Percentiles rank a stretch among this genome's conserved stretches.
These are phyloP conservation scores for Hyaloscypha bicolor DNA, from an alignment of 495 filamentous ascomycete genomes.

Conservation along the genomic window DNA sequence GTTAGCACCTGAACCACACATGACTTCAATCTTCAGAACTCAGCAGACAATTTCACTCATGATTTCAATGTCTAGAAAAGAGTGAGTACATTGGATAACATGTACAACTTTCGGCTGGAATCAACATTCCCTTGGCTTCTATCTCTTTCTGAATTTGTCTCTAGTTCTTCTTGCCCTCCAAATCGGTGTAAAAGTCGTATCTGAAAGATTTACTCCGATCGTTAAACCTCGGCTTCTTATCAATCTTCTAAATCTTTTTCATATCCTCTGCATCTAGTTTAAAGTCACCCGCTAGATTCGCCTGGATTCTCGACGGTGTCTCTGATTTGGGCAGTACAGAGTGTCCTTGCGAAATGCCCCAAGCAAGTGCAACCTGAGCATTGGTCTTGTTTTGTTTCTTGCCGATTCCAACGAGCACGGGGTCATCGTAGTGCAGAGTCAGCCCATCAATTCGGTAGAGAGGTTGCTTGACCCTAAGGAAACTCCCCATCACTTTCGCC, in stretches of 20 bases:
- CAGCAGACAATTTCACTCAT: too few species aligned
- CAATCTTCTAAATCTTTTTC: slow-evolving; percentile 51
- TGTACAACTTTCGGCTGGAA: too few species aligned
- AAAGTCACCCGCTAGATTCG: slow-evolving; percentile 63
- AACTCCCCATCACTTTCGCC: slow-evolving; percentile 49
- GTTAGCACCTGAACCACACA: background rate
- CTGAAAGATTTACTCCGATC: slow-evolving; percentile 57
- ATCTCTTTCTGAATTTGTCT: background rate
- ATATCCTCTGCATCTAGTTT: slow-evolving; percentile 55
- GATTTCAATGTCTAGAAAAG: too few species aligned
- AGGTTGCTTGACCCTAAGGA: background rate
- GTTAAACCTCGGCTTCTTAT: slow-evolving; percentile 63
- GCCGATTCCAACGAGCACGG: slow-evolving; percentile 59
- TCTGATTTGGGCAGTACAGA: slow-evolving; percentile 68
- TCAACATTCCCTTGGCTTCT: too few species aligned
- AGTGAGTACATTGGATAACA: too few species aligned
- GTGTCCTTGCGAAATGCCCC: slow-evolving; percentile 66
- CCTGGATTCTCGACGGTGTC: slow-evolving; percentile 53
- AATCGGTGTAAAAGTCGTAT: slow-evolving; percentile 56
- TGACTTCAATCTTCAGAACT: background rate
- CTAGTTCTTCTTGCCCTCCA: slow-evolving; percentile 58
- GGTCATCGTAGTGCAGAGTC: slow-evolving; percentile 47
- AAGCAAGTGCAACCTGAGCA: slow-evolving; percentile 62
- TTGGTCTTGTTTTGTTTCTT: slow-evolving; percentile 63
- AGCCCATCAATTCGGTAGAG: background rate